Evolutionary conservation across 129 eudicot genomes (phyloP).

Genomic region (Centrapalus pauciflorus): DNA sequence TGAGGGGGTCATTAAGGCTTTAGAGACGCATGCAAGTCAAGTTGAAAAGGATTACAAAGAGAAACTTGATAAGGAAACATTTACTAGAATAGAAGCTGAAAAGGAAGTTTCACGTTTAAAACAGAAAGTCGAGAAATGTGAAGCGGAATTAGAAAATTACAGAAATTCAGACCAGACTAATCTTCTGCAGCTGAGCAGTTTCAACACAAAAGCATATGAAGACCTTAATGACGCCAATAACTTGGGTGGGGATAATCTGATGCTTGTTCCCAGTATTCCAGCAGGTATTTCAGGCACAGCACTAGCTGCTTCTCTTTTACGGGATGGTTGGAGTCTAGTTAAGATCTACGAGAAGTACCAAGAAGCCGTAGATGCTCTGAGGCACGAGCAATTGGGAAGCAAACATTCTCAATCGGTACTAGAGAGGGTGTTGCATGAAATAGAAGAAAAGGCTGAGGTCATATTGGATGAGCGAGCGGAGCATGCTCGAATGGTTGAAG

Average conservation of each 20-base stretch:
- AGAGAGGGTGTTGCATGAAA: conserved; percentile 74
- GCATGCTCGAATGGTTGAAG: conserved; percentile 78
- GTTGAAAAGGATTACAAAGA: conserved; percentile 81
- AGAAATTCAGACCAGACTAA: conserved; percentile 54
- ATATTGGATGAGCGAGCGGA: conserved; percentile 91
- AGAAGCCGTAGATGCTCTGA: conserved; percentile 90
- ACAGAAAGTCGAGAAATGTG: conserved; percentile 56
- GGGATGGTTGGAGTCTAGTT: conserved; percentile 98
- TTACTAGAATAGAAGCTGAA: conserved; percentile 50
- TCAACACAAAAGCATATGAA: conserved; percentile 33
- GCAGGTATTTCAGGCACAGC: conserved; percentile 93
- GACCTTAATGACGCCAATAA: conserved; percentile 21
- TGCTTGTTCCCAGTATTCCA: conserved; percentile 70
- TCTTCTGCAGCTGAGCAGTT: conserved; percentile 54
- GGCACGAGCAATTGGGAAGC: conserved; percentile 89
- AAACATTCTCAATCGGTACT: conserved; percentile 71
- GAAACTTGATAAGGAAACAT: conserved; percentile 60
- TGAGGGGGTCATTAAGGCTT: conserved; percentile 93
- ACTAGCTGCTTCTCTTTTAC: conserved; percentile 89
- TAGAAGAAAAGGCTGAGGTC: conserved; percentile 81
- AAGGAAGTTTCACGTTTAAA: conserved; percentile 48
- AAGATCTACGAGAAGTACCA: conserved; percentile 89
- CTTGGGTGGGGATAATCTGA: conserved; percentile 28
- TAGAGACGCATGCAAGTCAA: conserved; percentile 82
- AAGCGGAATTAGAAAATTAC: conserved; percentile 53